Percentiles rank a stretch among this genome's conserved stretches.
These are phyloP conservation scores for Rhynchospora pubera DNA, from an alignment of 176 grass and related monocot genomes.

Conservation along the genomic window DNA sequence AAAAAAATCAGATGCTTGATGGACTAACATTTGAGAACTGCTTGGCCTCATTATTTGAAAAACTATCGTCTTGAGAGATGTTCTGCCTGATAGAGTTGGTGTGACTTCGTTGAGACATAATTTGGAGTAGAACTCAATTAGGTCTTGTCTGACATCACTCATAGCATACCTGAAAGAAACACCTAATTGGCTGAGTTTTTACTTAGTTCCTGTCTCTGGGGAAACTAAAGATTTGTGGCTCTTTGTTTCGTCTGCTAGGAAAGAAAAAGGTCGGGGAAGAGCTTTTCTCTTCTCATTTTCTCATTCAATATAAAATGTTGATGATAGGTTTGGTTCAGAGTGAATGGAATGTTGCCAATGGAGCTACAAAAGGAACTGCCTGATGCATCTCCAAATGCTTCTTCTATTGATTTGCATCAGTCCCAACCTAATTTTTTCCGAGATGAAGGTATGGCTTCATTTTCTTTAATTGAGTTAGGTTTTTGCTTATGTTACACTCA, in stretches of 20 bases:
- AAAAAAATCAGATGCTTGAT: background rate
- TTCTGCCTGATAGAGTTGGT: background rate
- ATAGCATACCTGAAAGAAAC: too few relatives aligned
- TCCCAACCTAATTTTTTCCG: constrained; percentile 13
- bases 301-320: constrained; percentile 11
- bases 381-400: constrained; percentile 64
- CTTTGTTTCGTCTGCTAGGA: constrained; percentile 22
- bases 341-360: constrained; percentile 78
- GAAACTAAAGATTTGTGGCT: constrained; percentile 13
- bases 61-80: background rate
- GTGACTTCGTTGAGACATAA: background rate
- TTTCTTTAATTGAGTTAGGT: background rate
- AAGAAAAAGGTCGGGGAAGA: background rate
- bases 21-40: background rate
- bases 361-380: constrained; percentile 81
- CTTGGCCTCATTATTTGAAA: background rate
- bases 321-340: constrained; percentile 80
- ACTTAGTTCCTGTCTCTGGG: constrained; percentile 36
- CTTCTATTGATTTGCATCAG: constrained; percentile 39
- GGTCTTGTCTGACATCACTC: too few relatives aligned
- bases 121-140: too few relatives aligned
- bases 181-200: constrained; percentile 18
- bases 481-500: background rate
- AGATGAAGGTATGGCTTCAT: constrained; percentile 47
- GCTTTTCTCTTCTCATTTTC: background rate